Evolutionary conservation across 495 filamentous ascomycete species (phyloP), one percentile per base, ranked within the genome.

Genomic region (Hyaloscypha hepaticicola): DNA sequence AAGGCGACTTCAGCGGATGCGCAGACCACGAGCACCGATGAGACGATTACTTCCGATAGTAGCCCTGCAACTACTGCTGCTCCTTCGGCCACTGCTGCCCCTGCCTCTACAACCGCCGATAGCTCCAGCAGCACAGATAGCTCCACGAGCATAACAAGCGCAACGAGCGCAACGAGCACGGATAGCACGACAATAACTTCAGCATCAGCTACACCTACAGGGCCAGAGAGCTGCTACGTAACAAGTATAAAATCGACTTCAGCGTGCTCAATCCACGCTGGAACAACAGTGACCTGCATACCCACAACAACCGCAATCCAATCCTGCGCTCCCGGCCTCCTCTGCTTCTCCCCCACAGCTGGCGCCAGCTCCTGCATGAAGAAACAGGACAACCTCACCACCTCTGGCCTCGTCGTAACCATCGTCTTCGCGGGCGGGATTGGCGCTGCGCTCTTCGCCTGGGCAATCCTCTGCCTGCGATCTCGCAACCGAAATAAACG

Each of bases 361-460:
- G 76, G 78, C 61, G 65, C 71, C 24, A 51, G 58, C 49, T 63
- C 68, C 58, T 84, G 82, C 78, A 80, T 83, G 76, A 69, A 70
- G 65, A 72, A 72, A 38, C 53, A 77, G 12, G 69, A 78, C 66
- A 3, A 11, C 4, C 73, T 82, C 9, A 71, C 66, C 60, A 60
- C 70, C 0, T 73, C 69, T 21, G 79, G 75, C 26, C 72, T 77
- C 62, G 65, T 82, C 69, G 73, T 81, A 55, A 75, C 78, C 58
- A 70, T 79, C 61, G 61, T 76, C 69, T 77, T 83, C 14, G 77
- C 69, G 28, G 28, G 67, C 19, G 70, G 63, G 51, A 56, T 80
- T 52, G 70, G 58, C 51, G 50, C 69, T 25, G 57, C 66, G 34
- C 59, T 79, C 58, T 65, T 68, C 22, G 64, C 63, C 33, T 58